phyloP scores from a whole-genome alignment of 2,329 filamentous ascomycete species.

The Alternaria brassicicola region DNA sequence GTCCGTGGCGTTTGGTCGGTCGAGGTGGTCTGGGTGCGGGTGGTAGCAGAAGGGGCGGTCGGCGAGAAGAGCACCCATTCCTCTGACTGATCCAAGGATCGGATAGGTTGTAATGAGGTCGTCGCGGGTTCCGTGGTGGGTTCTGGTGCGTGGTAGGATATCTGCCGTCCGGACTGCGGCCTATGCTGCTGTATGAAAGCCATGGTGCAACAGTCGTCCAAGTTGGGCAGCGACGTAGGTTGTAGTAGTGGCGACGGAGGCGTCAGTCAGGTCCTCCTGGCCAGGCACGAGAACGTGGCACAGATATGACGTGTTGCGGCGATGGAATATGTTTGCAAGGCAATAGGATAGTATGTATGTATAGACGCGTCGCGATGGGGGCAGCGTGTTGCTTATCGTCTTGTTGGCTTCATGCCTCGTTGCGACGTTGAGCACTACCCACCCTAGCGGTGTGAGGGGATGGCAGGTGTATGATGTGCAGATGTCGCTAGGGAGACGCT shows the following conservation, averaged over 20 bases:
- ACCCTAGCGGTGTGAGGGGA: constrained; percentile 27
- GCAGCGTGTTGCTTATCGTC: constrained; percentile 19
- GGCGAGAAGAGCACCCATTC: constrained; percentile 95
- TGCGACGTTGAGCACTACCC: constrained; percentile 16
- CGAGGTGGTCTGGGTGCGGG: constrained; percentile 70
- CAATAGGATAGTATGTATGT: not conserved
- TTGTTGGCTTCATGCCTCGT: constrained; percentile 26
- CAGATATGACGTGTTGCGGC: not conserved
- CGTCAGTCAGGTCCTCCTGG: constrained; percentile 22
- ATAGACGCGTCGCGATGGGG: constrained; percentile 11
- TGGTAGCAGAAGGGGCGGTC: constrained; percentile 65
- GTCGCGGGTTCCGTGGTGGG: constrained; percentile 31
- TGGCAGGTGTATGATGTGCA: constrained; percentile 25
- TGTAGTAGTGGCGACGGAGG: constrained; percentile 19
- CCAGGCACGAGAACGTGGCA: constrained; percentile 26
- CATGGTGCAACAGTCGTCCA: constrained; percentile 37
- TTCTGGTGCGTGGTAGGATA: constrained; percentile 42
- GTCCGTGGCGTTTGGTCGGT: constrained; percentile 69
- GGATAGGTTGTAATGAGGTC: constrained; percentile 50
- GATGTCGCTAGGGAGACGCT: constrained; percentile 30
- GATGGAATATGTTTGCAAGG: not conserved
- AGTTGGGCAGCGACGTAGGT: constrained; percentile 10
- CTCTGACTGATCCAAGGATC: constrained; percentile 72
- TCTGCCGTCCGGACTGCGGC: constrained; percentile 42
- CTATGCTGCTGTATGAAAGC: constrained; percentile 49